Evolutionary conservation across 1,139 yeast genomes (phyloP), one percentile per base, ranked within the genome.

Genomic region (Geotrichum aggregatum): DNA sequence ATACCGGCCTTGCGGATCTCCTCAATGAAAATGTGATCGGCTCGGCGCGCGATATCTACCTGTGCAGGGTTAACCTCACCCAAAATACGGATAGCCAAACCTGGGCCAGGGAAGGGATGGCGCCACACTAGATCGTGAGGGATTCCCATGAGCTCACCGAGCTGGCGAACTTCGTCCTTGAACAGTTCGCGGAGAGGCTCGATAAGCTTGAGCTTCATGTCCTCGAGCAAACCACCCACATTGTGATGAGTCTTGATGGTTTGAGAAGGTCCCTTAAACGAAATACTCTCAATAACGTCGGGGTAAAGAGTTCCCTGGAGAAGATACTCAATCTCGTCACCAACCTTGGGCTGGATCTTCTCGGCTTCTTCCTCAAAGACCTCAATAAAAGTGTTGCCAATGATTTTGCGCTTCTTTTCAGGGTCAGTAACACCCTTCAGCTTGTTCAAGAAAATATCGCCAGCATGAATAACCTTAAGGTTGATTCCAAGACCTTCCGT

Each of bases 21-120:
- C 72, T 87, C 95, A 67, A 92, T 92, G 79, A 87, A 92, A 65
- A 92, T 92, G 71, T 77, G 78, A 70, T 92, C 99, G 56, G 99
- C 98, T 70, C 89, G 92, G 75, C 98, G 87, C 50, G 98, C 98
- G 70, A 92, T 92, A 66, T 82, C 89, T 55, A 92, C 92, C 76
- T 92, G 98, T 59, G 78, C 83, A 62, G 82, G 85, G 57, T 96
- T 87, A 59, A 92, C 97, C 75, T 91, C 98, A 63, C 99, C 99
- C 55, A 92, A 77, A 55, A 92, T 95, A 75, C 99, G 84, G 70
- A 92, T 94, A 62, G 98, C 98, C 68, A 92, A 87, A 76, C 99
- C 99, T 70, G 99, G 99, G 69, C 99, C 99, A 66, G 99, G 99
- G 96, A 92, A 92, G 55, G 99, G 99, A 70, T 92, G 99, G 79